Evolutionary conservation across 2,329 filamentous ascomycete species (phyloP).

Genomic region (Colletotrichum cuscutae): DNA sequence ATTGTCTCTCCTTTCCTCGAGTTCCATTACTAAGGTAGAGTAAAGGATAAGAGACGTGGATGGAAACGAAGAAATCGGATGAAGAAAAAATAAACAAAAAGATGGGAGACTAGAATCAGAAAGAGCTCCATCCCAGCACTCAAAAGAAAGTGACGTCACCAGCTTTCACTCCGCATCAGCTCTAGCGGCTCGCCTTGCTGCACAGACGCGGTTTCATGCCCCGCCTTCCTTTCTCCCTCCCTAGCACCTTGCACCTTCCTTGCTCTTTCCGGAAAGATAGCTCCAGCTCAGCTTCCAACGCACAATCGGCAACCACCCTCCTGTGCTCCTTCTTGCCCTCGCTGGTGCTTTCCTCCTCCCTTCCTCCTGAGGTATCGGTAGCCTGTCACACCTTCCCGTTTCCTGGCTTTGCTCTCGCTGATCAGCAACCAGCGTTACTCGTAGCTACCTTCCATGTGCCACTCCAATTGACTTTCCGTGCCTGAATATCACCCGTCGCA

Average conservation of each 20-base stretch:
- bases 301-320: not conserved
- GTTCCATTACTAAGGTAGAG: too few relatives aligned
- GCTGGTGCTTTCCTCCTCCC: not conserved
- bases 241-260: not conserved
- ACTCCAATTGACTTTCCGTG: conserved; percentile 26
- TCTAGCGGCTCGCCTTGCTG: conserved; percentile 7
- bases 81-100: too few relatives aligned
- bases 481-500: conserved; percentile 19
- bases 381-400: not conserved
- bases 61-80: too few relatives aligned
- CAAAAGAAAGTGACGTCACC: conserved; percentile 13
- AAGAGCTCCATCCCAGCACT: conserved; percentile 25
- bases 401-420: not conserved
- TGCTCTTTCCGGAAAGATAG: not conserved
- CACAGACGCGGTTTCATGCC: conserved; percentile 29
- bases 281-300: not conserved
- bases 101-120: conserved; percentile 3
- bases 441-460: not conserved
- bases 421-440: conserved; percentile 12
- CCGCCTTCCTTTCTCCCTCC: not conserved
- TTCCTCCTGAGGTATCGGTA: not conserved
- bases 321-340: not conserved
- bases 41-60: too few relatives aligned
- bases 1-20: not conserved
- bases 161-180: not conserved